Conservation (phyloP, 768 basidiomycete species). For the Pleurotus eryngii region DNA sequence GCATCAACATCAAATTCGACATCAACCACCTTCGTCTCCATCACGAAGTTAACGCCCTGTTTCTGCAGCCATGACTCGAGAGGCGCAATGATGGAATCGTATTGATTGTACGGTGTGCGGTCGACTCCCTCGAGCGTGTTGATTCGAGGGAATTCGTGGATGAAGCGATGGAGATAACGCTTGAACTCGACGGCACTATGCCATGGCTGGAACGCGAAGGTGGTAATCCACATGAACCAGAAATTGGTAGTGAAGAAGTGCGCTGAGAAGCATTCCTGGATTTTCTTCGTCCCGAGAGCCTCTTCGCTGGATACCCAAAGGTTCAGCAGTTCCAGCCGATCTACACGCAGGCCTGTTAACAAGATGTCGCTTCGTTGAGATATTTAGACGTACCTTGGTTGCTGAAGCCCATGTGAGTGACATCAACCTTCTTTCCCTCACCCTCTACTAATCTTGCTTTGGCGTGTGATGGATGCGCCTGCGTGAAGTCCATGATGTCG, state of each 20-base stretch:
- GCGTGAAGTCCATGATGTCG: conserved; percentile 6
- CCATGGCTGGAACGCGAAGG: conserved; percentile 7
- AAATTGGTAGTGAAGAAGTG: conserved; percentile 6
- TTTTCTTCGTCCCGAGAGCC: background rate
- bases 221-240: conserved; percentile 7
- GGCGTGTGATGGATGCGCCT: conserved; percentile 1
- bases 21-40: conserved; percentile 1
- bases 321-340: conserved; percentile 1
- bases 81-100: conserved; percentile 19
- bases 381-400: background rate
- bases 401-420: conserved; percentile 1
- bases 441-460: conserved; percentile 3
- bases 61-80: conserved; percentile 1
- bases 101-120: conserved; percentile 12
- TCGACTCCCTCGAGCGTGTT: conserved; percentile 3
- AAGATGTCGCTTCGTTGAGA: background rate
- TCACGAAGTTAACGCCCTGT: background rate
- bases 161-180: conserved; percentile 4
- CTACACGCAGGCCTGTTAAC: background rate
- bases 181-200: conserved; percentile 7
- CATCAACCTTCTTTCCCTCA: background rate
- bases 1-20: conserved; percentile 3
- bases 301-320: conserved; percentile 1
- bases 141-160: conserved; percentile 5
- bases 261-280: background rate